Conservation (phyloP, 495 filamentous ascomycete species). For the Aspergillus sclerotiicarbonarius region DNA sequence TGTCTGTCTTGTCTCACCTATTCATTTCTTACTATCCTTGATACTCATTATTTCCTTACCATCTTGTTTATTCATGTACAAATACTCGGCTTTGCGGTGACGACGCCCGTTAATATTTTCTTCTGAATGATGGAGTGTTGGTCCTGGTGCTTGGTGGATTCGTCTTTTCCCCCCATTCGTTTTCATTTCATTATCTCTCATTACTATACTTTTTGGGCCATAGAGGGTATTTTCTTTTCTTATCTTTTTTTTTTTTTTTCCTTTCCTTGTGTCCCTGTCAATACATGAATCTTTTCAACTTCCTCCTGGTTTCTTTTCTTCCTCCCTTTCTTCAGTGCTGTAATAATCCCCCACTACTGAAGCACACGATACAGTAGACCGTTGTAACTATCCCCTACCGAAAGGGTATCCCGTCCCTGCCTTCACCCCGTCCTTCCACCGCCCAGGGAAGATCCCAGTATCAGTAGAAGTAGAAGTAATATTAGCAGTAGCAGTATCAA, state of each 20-base stretch:
- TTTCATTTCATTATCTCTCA: too few species aligned
- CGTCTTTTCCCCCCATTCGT: not conserved
- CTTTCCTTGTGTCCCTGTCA: not conserved
- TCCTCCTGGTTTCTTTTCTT: not conserved
- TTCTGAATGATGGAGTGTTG: not conserved
- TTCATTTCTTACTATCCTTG: constrained; percentile 7
- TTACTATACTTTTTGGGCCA: not conserved
- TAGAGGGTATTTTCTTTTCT: constrained; percentile 8
- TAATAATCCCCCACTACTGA: not conserved
- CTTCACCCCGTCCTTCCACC: too few species aligned
- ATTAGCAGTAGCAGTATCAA: too few species aligned
- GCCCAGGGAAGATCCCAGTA: not conserved
- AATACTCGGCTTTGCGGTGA: not conserved
- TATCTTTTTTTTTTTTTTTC: constrained; percentile 4
- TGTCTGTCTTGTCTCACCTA: not conserved
- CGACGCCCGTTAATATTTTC: not conserved
- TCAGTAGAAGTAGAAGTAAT: too few species aligned
- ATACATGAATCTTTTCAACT: not conserved
- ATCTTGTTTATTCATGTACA: not conserved
- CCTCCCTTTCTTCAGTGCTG: not conserved
- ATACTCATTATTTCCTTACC: not conserved
- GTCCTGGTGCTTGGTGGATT: not conserved
- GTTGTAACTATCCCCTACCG: too few species aligned
- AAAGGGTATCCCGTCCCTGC: too few species aligned
- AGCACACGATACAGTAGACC: too few species aligned